These are phyloP conservation scores for Vaccinium corymbosum DNA, from an alignment of 148 eudicot genomes.

Conservation along the genomic window DNA sequence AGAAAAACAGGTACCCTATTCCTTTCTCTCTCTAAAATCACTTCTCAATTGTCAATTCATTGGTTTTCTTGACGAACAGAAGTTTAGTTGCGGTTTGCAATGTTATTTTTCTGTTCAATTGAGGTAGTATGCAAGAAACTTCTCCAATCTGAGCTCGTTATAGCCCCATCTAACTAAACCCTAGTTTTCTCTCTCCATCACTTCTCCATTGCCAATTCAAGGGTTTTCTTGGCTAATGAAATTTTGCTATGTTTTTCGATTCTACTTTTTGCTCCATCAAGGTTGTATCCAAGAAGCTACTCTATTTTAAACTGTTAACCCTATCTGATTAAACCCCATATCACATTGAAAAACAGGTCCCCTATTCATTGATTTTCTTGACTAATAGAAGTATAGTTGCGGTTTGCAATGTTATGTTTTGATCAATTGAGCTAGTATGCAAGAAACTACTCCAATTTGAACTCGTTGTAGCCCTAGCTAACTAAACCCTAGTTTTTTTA, in stretches of 20 bases:
- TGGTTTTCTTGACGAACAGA: background rate
- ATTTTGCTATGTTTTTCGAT: background rate
- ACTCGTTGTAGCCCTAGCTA: background rate
- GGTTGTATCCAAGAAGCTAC: background rate
- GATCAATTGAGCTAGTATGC: background rate
- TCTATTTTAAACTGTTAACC: background rate
- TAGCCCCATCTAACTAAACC: background rate
- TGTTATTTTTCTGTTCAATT: background rate
- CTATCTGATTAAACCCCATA: background rate
- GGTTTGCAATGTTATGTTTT: background rate
- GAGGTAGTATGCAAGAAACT: background rate
- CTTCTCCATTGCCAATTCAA: no score
- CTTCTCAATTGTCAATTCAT: background rate
- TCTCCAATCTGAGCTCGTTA: background rate
- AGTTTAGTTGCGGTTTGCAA: background rate
- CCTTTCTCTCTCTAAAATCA: background rate
- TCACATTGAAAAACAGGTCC: no score
- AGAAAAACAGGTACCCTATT: constrained; percentile 58
- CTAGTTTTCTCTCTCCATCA: background rate
- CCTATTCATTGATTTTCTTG: no score
- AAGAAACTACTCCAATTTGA: background rate
- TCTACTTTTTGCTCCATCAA: background rate
- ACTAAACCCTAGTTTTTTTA: background rate
- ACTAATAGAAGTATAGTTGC: background rate
- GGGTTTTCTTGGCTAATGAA: background rate